These are phyloP conservation scores for Sabuloglossum arenarium DNA, from an alignment of 495 filamentous ascomycete species.

Conservation along the genomic window DNA sequence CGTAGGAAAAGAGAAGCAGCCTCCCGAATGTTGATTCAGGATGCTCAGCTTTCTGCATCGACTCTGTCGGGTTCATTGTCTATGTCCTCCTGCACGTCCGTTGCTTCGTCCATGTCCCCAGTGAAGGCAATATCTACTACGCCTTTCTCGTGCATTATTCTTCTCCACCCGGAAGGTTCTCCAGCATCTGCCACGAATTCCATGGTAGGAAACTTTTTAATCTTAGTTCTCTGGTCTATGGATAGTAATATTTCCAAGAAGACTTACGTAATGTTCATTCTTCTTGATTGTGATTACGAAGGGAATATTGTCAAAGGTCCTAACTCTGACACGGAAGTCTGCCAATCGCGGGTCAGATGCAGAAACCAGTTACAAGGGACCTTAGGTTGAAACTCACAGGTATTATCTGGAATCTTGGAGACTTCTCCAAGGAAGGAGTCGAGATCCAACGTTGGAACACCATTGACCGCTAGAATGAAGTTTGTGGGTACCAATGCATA, in stretches of 20 bases:
- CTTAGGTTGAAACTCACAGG: constrained; percentile 31
- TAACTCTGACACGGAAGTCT: constrained; percentile 81
- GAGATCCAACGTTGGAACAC: constrained; percentile 58
- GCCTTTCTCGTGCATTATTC: constrained; percentile 46
- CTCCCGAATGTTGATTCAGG: not conserved
- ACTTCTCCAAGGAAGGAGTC: constrained; percentile 59
- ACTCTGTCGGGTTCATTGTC: not conserved
- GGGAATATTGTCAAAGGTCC: constrained; percentile 93
- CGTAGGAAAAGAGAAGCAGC: too few relatives aligned
- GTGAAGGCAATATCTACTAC: not conserved
- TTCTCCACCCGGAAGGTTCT: constrained; percentile 43
- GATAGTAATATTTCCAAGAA: not conserved
- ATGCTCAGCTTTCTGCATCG: not conserved
- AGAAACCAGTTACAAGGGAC: constrained; percentile 6
- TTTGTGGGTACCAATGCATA: constrained; percentile 91
- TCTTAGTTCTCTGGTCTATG: not conserved
- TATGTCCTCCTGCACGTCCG: not conserved
- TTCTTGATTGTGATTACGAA: constrained; percentile 99
- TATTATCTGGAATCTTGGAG: constrained; percentile 79
- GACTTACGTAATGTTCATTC: constrained; percentile 78
- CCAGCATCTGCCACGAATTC: constrained; percentile 60
- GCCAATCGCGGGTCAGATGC: constrained; percentile 3
- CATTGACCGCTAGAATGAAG: constrained; percentile 92
- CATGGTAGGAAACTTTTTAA: constrained; percentile 54
- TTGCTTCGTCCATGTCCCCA: not conserved